phyloP scores from a whole-genome alignment of 768 basidiomycete species.

The Leccinum broughii region DNA sequence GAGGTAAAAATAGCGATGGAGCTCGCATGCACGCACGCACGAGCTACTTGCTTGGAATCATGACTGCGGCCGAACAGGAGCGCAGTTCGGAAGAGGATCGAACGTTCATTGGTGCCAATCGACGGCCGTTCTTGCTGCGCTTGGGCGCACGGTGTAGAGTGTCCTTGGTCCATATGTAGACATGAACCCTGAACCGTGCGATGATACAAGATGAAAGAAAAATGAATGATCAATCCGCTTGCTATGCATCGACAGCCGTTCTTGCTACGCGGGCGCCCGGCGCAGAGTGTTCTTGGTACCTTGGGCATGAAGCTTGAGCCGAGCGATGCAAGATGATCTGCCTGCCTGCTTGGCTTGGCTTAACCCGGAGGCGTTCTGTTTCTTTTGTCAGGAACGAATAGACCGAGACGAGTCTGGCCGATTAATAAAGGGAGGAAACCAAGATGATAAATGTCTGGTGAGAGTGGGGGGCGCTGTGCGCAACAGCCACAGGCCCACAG shows the following conservation, averaged over 20 bases:
- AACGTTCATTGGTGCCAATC: background rate
- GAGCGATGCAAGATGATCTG: background rate
- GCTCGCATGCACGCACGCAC: background rate
- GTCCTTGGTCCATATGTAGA: background rate
- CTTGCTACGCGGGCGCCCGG: background rate
- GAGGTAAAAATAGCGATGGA: background rate
- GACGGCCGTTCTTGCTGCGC: background rate
- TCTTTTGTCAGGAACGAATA: background rate
- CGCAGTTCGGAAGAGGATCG: background rate
- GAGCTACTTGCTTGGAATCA: background rate
- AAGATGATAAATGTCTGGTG: background rate
- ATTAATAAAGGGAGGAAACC: background rate
- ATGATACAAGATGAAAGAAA: background rate
- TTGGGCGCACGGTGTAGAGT: background rate
- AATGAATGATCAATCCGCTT: background rate
- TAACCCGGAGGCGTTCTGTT: background rate
- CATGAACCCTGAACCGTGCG: background rate
- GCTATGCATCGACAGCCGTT: background rate
- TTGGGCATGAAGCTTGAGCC: background rate
- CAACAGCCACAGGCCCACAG: background rate
- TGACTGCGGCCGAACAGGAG: background rate
- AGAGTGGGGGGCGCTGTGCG: background rate
- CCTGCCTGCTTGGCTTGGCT: background rate
- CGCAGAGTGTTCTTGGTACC: background rate
- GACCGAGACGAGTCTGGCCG: background rate